phyloP scores from a whole-genome alignment of 495 filamentous ascomycete species.

The Tuber aestivum region DNA sequence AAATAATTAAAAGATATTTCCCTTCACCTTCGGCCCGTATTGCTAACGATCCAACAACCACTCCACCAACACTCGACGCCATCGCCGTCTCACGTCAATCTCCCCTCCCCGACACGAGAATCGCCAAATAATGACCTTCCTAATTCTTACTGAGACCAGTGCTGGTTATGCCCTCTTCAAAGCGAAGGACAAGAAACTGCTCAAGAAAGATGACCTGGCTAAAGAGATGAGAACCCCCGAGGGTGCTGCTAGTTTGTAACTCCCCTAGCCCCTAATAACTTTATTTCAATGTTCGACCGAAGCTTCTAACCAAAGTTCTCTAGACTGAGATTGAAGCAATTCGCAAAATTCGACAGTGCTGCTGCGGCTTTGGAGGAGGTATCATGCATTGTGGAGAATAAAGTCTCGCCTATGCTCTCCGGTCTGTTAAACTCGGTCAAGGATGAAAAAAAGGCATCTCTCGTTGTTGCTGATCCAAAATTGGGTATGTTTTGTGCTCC shows the following conservation, averaged over 20 bases:
- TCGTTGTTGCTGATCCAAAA: conserved; percentile 93
- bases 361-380: conserved; percentile 81
- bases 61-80: neutral
- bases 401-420: conserved; percentile 86
- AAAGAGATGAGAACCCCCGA: conserved; percentile 72
- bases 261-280: conserved; percentile 18
- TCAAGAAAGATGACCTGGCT: conserved; percentile 73
- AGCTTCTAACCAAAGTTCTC: conserved; percentile 11
- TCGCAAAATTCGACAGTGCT: conserved; percentile 92
- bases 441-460: conserved; percentile 92
- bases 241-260: conserved; percentile 80
- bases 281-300: neutral
- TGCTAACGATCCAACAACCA: neutral
- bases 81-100: neutral
- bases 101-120: neutral
- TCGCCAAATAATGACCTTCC: conserved; percentile 57
- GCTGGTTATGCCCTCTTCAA: conserved; percentile 98
- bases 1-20: neutral
- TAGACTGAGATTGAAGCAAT: conserved; percentile 91
- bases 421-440: conserved; percentile 81
- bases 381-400: conserved; percentile 78
- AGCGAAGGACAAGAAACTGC: conserved; percentile 93
- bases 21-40: neutral
- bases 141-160: conserved; percentile 84
- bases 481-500: conserved; percentile 55